Percentiles rank a stretch among this genome's conserved stretches.
Evolutionary conservation across 352 stramenopile species (phyloP).

Genomic region (Globisporangium viniferum): DNA sequence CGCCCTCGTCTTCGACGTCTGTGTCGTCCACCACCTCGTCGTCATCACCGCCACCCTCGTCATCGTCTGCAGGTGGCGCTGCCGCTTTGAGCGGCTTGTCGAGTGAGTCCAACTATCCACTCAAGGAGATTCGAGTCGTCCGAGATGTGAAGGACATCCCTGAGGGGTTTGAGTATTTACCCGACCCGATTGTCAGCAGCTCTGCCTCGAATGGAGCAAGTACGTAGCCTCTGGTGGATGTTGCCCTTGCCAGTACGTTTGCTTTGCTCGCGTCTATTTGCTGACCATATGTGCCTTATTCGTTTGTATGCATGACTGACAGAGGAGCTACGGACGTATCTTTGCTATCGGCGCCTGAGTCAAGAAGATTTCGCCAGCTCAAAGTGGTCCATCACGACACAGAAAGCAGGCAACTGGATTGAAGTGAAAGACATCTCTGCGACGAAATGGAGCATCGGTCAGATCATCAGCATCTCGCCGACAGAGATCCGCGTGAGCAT

Average conservation of each 20-base stretch:
- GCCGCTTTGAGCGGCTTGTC: not conserved
- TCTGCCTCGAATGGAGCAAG: conserved; percentile 28
- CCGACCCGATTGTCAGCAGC: conserved; percentile 43
- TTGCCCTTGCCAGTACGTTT: not conserved
- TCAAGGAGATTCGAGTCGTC: conserved; percentile 83
- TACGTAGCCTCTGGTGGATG: conserved; percentile 16
- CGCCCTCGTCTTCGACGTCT: conserved; percentile 5
- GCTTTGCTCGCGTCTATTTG: not conserved
- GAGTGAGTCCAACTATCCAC: conserved; percentile 24
- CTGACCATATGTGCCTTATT: conserved; percentile 2
- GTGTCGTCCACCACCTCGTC: not conserved
- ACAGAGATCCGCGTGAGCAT: conserved; percentile 74
- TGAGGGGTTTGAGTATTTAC: conserved; percentile 58
- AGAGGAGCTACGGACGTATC: conserved; percentile 59
- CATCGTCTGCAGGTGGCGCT: conserved; percentile 10
- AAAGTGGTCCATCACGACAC: conserved; percentile 68
- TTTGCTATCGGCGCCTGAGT: conserved; percentile 68
- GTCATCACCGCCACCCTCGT: conserved; percentile 12
- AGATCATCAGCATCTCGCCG: conserved; percentile 63
- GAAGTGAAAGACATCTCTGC: conserved; percentile 77
- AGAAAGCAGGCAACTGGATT: conserved; percentile 75
- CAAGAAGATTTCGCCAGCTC: conserved; percentile 63
- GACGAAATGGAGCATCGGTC: conserved; percentile 71
- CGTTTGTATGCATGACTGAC: conserved; percentile 3
- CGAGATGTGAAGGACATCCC: conserved; percentile 62